phyloP scores from a whole-genome alignment of 2,329 filamentous ascomycete genomes.

The Botrytis porri region DNA sequence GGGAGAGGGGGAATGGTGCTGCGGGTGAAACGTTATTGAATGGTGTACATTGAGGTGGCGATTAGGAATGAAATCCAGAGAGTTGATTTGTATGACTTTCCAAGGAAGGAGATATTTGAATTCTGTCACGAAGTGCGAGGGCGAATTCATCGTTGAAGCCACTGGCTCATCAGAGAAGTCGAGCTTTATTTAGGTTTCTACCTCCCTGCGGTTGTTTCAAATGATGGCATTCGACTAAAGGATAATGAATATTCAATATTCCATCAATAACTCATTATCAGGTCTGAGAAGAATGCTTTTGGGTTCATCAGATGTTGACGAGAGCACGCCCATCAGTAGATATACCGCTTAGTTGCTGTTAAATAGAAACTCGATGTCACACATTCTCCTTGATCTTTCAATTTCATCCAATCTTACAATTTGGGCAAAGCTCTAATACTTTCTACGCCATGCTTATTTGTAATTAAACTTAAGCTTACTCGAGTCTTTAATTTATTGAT shows the following conservation, averaged over 20 bases:
- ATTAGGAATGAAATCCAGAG: neutral
- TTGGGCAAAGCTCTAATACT: rapidly evolving
- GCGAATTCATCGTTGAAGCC: neutral
- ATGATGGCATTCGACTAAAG: neutral
- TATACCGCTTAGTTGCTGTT: neutral
- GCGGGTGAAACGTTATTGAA: constrained; percentile 30
- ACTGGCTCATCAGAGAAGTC: neutral
- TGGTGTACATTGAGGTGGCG: constrained; percentile 24
- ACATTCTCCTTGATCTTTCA: neutral
- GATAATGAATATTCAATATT: neutral
- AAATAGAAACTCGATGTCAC: neutral
- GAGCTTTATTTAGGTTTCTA: neutral
- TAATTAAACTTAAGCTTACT: neutral
- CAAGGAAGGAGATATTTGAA: neutral
- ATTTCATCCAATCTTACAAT: no score
- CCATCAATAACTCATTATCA: neutral
- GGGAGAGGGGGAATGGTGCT: constrained; percentile 16
- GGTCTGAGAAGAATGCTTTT: neutral
- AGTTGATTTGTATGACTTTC: neutral
- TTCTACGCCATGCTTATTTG: neutral
- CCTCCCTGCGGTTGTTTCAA: neutral
- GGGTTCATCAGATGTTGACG: neutral
- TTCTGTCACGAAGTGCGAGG: no score
- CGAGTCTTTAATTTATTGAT: neutral
- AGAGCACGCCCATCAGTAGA: neutral